Percentiles rank a stretch among this genome's conserved stretches.
These are phyloP conservation scores for Mycogone perniciosa DNA, from an alignment of 2,329 filamentous ascomycete species.

Conservation along the genomic window DNA sequence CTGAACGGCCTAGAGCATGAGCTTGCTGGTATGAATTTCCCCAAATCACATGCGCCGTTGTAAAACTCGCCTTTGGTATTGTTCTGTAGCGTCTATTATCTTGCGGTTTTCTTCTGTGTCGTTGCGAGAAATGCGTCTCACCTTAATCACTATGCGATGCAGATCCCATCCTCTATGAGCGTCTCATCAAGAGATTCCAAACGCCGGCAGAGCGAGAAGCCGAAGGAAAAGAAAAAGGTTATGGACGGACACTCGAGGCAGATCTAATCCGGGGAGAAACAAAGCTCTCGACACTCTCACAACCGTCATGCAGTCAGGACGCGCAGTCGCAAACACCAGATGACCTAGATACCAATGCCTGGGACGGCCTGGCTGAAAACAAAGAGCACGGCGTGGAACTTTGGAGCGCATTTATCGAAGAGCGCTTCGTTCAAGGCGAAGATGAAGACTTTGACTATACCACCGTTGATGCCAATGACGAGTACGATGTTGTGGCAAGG, in stretches of 20 bases:
- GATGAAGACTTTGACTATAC: conserved; percentile 76
- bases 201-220: conserved; percentile 64
- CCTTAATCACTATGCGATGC: neutral
- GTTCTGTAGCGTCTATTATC: neutral
- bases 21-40: conserved; percentile 37
- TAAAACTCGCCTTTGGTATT: neutral
- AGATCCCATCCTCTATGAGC: conserved; percentile 79
- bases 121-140: neutral
- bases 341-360: conserved; percentile 25
- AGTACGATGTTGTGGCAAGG: conserved; percentile 57
- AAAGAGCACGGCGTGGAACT: conserved; percentile 61
- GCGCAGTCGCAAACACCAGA: neutral
- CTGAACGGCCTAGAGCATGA: conserved; percentile 53
- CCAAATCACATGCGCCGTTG: neutral
- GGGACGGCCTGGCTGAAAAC: conserved; percentile 23
- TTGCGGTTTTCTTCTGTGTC: no score
- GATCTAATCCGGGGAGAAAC: conserved; percentile 72
- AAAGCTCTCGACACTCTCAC: conserved; percentile 54
- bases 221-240: conserved; percentile 68
- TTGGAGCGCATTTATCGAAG: conserved; percentile 67
- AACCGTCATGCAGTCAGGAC: conserved; percentile 26
- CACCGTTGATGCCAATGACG: conserved; percentile 63
- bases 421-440: conserved; percentile 67
- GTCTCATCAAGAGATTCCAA: conserved; percentile 70
- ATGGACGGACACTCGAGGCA: conserved; percentile 70